Conservation (phyloP, 2,329 filamentous ascomycete species). For the Didymella pomorum region DNA sequence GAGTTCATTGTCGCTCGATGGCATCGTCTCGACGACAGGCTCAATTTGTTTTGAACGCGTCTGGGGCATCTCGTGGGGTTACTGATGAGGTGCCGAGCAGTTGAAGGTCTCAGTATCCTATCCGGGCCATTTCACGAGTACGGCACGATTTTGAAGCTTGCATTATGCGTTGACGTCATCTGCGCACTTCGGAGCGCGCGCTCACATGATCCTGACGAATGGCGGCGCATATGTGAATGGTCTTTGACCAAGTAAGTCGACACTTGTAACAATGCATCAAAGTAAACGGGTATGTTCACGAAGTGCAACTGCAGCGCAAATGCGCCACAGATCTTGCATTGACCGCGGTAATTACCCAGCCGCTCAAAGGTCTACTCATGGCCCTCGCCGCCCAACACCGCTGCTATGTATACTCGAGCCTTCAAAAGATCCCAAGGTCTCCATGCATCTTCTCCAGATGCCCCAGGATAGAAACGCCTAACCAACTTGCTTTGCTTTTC, state of each 20-base stretch:
- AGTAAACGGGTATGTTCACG: not conserved
- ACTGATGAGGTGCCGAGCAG: not conserved
- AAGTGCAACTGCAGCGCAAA: not conserved
- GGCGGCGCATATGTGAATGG: not conserved
- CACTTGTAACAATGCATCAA: not conserved
- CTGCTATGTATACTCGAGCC: conserved; percentile 7
- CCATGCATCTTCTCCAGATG: not conserved
- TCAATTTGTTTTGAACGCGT: conserved; percentile 22
- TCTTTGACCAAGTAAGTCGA: not conserved
- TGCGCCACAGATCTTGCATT: conserved; percentile 6
- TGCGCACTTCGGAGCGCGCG: not conserved
- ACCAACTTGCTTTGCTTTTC: not conserved
- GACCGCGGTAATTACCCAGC: not conserved
- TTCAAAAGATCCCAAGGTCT: not conserved
- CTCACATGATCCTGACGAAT: conserved; percentile 1
- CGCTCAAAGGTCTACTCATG: not conserved
- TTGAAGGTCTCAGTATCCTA: not conserved
- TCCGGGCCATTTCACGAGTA: not conserved
- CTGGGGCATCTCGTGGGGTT: conserved; percentile 21
- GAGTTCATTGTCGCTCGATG: conserved; percentile 18
- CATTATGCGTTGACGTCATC: conserved; percentile 16
- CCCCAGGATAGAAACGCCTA: conserved; percentile 1
- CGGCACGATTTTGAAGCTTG: not conserved
- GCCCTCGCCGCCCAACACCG: not conserved
- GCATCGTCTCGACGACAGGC: not conserved